phyloP scores from a whole-genome alignment of 306 rosid species.

The Corylus americana region DNA sequence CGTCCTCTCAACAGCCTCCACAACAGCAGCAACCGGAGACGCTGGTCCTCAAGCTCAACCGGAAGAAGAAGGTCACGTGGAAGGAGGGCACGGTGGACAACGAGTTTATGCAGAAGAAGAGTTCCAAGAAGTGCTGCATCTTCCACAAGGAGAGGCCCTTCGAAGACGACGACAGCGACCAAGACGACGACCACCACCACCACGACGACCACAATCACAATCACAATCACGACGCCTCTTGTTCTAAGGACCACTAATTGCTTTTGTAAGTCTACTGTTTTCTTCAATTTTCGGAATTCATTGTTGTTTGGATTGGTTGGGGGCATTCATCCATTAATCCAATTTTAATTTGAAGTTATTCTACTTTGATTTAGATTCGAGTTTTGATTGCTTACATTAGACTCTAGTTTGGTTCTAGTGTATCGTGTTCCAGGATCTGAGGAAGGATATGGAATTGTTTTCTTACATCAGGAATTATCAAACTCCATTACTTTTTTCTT shows the following conservation, averaged over 20 bases:
- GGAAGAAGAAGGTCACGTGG: slow-evolving; percentile 91
- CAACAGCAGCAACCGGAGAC: slow-evolving; percentile 39
- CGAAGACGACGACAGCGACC: slow-evolving; percentile 87
- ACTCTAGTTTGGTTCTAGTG: neutral
- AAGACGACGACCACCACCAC: slow-evolving; percentile 45
- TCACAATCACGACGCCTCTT: slow-evolving; percentile 38
- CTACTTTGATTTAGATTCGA: neutral
- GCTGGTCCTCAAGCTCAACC: slow-evolving; percentile 66
- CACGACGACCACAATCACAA: slow-evolving; percentile 29
- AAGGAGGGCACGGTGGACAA: slow-evolving; percentile 94
- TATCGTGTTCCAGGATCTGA: neutral
- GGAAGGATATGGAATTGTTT: neutral
- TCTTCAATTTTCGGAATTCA: neutral
- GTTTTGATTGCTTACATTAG: neutral
- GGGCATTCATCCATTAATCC: neutral
- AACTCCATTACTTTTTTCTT: neutral
- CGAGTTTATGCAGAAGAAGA: slow-evolving; percentile 94
- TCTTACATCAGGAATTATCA: neutral
- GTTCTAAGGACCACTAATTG: slow-evolving; percentile 38
- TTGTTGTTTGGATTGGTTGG: neutral
- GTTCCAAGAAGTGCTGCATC: slow-evolving; percentile 95
- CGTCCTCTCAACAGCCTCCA: slow-evolving; percentile 40
- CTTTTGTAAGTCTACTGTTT: neutral
- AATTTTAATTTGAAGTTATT: neutral
- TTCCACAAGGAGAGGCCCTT: slow-evolving; percentile 81